Base-by-base conservation (phyloP, 257 asterid genomes). In the Scutellaria galericulata region DNA sequence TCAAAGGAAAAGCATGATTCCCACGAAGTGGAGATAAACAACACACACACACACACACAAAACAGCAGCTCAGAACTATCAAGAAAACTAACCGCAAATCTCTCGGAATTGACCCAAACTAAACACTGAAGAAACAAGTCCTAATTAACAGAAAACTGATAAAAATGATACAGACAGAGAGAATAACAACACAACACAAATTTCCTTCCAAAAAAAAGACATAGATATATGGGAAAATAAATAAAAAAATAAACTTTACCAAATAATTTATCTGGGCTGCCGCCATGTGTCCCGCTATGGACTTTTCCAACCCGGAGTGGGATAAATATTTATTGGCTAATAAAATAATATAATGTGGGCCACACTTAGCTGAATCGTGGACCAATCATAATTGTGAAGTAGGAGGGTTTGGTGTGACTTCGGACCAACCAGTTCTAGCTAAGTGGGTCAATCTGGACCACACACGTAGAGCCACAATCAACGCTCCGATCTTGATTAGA, bases 291-390 rank as follows among this genome's bases (percentile, higher is more conserved):
- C 74, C 59, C 8, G 6, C 37, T 4, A 2, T 5, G 39, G 79
- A 51, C 73, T 71, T 79, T 74, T 68, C 27, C 62, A 13, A 22
- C 14, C 9, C 22, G 50, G 61, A 53, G 61, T 53, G 77, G 71
- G 64, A 64, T 71, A 37, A 59, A 74, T 13, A 62, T 44, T 57
- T 42, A 56, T 13, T 31, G 40, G 51, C 42, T 24, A 14, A 42
- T 27, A 58, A 72, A 66, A 75, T 80, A 77, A 73, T 73, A 55
- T 55, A 9, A 1, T 6, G 84, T 79, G 83, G 93, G 87, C 22
- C 75, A 88, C 73, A 62, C 3, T 10, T 5, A 3, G 59, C 9
- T 69, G 70, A 77, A 67, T 69, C 91, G 85, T 85, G 93, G 88
- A 15, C 80, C 80, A 76, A 76, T 76, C 59, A 64, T 12, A 31